Evolutionary conservation across 208 protist genomes (phyloP).

Genomic region (Kentomonas sorsogonicus): DNA sequence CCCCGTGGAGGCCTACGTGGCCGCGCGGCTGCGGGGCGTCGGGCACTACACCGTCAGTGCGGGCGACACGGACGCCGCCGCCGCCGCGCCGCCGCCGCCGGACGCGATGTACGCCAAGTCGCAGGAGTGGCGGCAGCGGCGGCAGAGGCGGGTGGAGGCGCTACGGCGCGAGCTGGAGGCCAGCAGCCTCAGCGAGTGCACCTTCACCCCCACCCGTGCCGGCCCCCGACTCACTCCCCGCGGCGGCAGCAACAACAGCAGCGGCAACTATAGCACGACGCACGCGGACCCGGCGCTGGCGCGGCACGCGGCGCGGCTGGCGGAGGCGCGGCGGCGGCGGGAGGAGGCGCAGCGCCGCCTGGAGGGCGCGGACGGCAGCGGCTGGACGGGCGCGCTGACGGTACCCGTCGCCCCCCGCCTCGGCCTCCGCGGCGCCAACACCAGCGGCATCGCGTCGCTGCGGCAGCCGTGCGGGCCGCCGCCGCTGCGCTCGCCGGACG

Average conservation of each 20-base stretch:
- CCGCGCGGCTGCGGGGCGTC: conserved; percentile 20
- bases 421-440: conserved; percentile 20
- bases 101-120: conserved; percentile 60
- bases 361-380: conserved; percentile 14
- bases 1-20: conserved; percentile 25
- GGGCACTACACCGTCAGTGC: conserved; percentile 24
- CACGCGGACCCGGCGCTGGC: conserved; percentile 22
- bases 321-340: conserved; percentile 26
- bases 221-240: conserved; percentile 2
- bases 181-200: conserved; percentile 26
- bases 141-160: conserved; percentile 18
- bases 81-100: no score
- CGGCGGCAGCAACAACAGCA: background rate
- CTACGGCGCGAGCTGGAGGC: conserved; percentile 22
- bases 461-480: conserved; percentile 31
- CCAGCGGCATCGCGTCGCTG: conserved; percentile 45
- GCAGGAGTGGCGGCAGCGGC: conserved; percentile 34
- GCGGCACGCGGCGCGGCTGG: conserved; percentile 32
- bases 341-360: conserved; percentile 25
- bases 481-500: conserved; percentile 8
- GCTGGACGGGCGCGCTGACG: conserved; percentile 33
- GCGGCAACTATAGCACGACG: background rate
- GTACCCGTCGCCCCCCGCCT: conserved; percentile 35
- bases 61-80: no score
- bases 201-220: conserved; percentile 32